Evolutionary conservation across 2,329 filamentous ascomycete species (phyloP).

Genomic region (Penicillium freii): DNA sequence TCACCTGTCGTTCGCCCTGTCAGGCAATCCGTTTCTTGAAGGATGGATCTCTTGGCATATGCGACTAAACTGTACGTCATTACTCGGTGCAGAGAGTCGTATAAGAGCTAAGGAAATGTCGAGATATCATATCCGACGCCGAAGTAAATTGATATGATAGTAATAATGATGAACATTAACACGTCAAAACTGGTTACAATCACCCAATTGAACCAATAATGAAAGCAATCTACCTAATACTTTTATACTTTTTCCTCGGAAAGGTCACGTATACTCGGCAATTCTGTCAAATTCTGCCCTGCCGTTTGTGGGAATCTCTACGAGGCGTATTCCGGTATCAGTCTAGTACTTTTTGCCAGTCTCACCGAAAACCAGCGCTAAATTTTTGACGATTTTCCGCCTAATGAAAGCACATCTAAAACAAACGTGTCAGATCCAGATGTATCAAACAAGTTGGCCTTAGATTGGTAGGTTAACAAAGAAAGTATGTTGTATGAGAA

Average conservation of each 20-base stretch:
- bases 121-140: background rate
- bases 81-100: background rate
- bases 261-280: background rate
- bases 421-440: background rate
- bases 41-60: background rate
- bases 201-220: background rate
- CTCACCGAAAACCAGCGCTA: background rate
- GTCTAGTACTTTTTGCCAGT: conserved; percentile 5
- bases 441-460: background rate
- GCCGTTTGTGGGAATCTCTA: background rate
- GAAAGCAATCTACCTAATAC: background rate
- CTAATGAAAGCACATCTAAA: background rate
- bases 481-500: background rate
- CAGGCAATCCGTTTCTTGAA: background rate
- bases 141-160: background rate
- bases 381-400: background rate
- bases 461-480: background rate
- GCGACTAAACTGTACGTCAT: background rate
- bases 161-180: background rate
- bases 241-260: background rate
- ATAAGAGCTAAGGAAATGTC: background rate
- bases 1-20: conserved; percentile 8
- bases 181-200: background rate
- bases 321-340: background rate
- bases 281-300: background rate